A percentile compares a stretch with the other conserved stretches of the same genome.
Conservation (phyloP, 257 asterid species). For the Lithospermum erythrorhizon region DNA sequence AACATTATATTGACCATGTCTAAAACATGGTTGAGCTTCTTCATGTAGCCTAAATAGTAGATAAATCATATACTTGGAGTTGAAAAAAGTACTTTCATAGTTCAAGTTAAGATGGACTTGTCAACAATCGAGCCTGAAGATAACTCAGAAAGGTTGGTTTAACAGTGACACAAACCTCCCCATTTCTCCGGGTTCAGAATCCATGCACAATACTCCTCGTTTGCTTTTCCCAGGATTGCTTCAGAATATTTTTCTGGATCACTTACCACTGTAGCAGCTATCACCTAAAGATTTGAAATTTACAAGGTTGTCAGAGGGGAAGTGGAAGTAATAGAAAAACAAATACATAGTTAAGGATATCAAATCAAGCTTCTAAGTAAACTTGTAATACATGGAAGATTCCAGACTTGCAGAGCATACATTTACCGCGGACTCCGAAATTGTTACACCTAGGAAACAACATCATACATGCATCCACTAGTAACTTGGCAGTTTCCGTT, state of each 20-base stretch:
- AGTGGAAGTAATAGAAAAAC: conserved; percentile 5
- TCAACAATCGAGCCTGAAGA: too few species aligned
- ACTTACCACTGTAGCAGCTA: conserved; percentile 86
- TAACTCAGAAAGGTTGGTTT: too few species aligned
- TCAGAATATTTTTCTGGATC: conserved; percentile 66
- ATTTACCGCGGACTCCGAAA: not conserved
- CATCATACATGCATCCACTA: too few species aligned
- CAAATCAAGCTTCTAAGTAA: not conserved
- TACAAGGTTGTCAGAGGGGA: not conserved
- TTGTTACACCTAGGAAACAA: too few species aligned
- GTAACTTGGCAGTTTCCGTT: too few species aligned
- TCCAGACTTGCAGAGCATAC: not conserved
- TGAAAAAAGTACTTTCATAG: too few species aligned
- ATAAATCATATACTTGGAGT: too few species aligned
- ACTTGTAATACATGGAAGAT: too few species aligned
- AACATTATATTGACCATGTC: too few species aligned
- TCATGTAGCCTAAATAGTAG: too few species aligned
- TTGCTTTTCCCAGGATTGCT: conserved; percentile 81
- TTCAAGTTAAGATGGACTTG: too few species aligned
- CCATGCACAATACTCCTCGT: conserved; percentile 83
- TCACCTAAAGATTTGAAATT: conserved; percentile 42
- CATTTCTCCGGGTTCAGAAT: conserved; percentile 90
- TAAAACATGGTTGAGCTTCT: too few species aligned
- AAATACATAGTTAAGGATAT: not conserved
- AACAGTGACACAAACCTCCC: conserved; percentile 61